Evolutionary conservation across 192 early-diverging fungal genomes (phyloP).

Genomic region (Mortierella claussenii): DNA sequence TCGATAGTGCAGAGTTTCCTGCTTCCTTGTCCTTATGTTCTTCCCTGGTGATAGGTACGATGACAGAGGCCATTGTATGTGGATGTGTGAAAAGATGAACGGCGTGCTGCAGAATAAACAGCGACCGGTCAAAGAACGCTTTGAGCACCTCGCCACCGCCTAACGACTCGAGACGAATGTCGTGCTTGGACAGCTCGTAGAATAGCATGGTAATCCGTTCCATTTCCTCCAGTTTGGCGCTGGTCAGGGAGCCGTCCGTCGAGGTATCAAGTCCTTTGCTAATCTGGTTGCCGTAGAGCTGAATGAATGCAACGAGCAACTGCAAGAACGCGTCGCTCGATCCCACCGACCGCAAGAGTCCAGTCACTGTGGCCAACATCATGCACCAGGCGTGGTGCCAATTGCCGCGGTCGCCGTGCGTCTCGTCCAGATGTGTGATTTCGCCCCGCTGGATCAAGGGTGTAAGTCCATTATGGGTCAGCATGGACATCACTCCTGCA

Average conservation of each 20-base stretch:
- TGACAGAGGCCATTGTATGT: constrained; percentile 29
- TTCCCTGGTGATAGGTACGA: constrained; percentile 27
- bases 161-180: constrained; percentile 22
- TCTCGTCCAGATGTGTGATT: constrained; percentile 37
- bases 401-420: constrained; percentile 41
- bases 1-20: constrained; percentile 15
- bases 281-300: constrained; percentile 58
- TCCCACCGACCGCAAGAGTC: constrained; percentile 53
- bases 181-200: constrained; percentile 58
- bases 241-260: constrained; percentile 45
- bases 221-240: constrained; percentile 61
- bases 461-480: constrained; percentile 57
- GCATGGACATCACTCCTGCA: constrained; percentile 52
- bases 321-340: constrained; percentile 48
- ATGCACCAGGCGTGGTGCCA: constrained; percentile 65
- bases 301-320: constrained; percentile 58
- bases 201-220: constrained; percentile 63
- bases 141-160: constrained; percentile 22
- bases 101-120: constrained; percentile 49
- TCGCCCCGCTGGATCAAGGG: constrained; percentile 46
- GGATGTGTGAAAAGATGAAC: constrained; percentile 55
- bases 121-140: constrained; percentile 47
- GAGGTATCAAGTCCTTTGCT: constrained; percentile 55
- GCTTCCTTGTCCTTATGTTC: constrained; percentile 41
- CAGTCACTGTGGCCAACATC: constrained; percentile 57